Evolutionary conservation across 2,329 filamentous ascomycete genomes (phyloP).

Genomic region (Aotearoamyces nothofagi): DNA sequence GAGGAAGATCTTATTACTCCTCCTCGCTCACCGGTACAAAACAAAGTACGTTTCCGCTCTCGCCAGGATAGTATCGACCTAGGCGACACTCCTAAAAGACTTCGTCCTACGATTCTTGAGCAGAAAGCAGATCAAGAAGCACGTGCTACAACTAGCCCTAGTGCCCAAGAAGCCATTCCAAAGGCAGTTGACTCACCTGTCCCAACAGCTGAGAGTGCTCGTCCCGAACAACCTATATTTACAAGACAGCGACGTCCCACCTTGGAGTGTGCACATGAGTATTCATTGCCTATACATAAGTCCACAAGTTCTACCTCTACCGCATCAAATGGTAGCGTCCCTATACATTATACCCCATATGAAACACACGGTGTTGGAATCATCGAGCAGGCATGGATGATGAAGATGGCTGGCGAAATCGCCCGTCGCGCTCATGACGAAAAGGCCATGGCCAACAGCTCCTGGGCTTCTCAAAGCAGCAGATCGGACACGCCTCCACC

Average conservation of each 20-base stretch:
- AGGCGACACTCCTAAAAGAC: slow-evolving; percentile 20
- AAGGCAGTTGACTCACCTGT: slow-evolving; percentile 4
- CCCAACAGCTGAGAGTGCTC: neutral
- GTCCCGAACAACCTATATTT: neutral
- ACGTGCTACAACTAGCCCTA: slow-evolving; percentile 8
- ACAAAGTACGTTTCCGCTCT: slow-evolving; percentile 19
- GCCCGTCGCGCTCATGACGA: slow-evolving; percentile 78
- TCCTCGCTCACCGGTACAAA: slow-evolving; percentile 28
- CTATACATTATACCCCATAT: neutral
- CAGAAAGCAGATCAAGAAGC: slow-evolving; percentile 2
- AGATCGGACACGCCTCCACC: neutral
- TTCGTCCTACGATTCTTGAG: slow-evolving; percentile 7
- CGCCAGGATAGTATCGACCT: slow-evolving; percentile 17
- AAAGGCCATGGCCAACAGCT: slow-evolving; percentile 31
- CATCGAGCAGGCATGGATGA: slow-evolving; percentile 58
- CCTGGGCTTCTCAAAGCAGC: neutral
- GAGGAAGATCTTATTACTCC: slow-evolving; percentile 39
- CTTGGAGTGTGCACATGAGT: neutral
- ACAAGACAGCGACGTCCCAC: neutral
- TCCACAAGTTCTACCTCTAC: neutral
- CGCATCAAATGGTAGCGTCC: no score
- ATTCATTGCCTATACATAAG: neutral
- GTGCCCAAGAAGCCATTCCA: slow-evolving; percentile 5
- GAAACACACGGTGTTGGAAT: slow-evolving; percentile 20
- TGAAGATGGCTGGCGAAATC: slow-evolving; percentile 89